phyloP scores from a whole-genome alignment of 2,329 filamentous ascomycete genomes.

The Microcyclosporella mali region DNA sequence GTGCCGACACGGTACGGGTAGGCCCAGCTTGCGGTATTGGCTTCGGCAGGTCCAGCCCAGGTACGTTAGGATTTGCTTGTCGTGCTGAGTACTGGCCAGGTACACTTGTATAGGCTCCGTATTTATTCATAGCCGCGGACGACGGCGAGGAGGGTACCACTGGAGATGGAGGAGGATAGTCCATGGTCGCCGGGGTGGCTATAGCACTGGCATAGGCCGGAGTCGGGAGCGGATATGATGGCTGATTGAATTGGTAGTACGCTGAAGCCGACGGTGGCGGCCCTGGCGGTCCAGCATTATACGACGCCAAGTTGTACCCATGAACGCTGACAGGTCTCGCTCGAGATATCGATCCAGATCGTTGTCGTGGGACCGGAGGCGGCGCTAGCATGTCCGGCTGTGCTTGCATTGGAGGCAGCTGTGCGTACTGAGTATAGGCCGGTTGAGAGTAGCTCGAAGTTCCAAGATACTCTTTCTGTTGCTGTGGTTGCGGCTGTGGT shows the following conservation, averaged over 20 bases:
- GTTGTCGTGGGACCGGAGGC: constrained; percentile 16
- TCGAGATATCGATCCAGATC: constrained; percentile 13
- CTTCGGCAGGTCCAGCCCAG: constrained; percentile 15
- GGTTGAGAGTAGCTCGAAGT: constrained; percentile 4
- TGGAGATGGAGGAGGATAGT: constrained; percentile 21
- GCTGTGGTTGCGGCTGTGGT: constrained; percentile 1
- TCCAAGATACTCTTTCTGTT: constrained; percentile 8
- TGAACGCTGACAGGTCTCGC: constrained; percentile 22
- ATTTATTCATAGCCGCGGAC: constrained; percentile 7
- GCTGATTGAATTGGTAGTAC: constrained; percentile 17
- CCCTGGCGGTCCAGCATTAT: constrained; percentile 12
- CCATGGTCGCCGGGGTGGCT: constrained; percentile 17
- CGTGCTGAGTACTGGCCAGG: constrained; percentile 22
- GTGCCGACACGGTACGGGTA: constrained; percentile 8
- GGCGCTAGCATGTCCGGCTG: constrained; percentile 6
- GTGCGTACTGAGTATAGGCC: constrained; percentile 12
- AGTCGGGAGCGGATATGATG: constrained; percentile 8
- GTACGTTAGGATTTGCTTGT: constrained; percentile 13
- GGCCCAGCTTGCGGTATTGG: constrained; percentile 6
- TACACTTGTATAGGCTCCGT: constrained; percentile 14
- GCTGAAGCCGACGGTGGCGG: constrained; percentile 26
- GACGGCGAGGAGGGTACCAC: constrained; percentile 14
- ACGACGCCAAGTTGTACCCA: constrained; percentile 13
- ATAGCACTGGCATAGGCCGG: constrained; percentile 14
- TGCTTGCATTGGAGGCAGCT: constrained; percentile 1